A percentile compares a stretch with the other conserved stretches of the same genome.
These are phyloP conservation scores for Marasmius sp. DNA, from an alignment of 1,284 basidiomycete species.

Conservation along the genomic window DNA sequence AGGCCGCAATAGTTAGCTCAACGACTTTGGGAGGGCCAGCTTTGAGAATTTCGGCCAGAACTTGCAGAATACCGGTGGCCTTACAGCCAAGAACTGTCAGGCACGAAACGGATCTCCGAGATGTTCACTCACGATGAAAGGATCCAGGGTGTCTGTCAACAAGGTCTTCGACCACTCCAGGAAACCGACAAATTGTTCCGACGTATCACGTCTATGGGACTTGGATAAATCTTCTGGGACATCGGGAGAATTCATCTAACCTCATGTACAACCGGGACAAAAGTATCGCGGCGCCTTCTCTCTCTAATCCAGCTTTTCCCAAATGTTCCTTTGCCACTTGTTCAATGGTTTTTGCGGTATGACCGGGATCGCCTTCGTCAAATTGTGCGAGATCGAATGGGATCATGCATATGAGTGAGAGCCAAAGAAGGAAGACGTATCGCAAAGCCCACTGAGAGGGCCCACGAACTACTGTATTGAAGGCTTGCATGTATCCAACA, in stretches of 20 bases:
- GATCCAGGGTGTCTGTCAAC: constrained; percentile 36
- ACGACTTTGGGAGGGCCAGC: constrained; percentile 61
- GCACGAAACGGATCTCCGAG: no score
- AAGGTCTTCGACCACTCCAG: constrained; percentile 45
- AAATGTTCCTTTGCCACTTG: constrained; percentile 62
- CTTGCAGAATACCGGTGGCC: constrained; percentile 77
- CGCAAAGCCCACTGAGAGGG: constrained; percentile 75
- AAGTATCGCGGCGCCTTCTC: constrained; percentile 74
- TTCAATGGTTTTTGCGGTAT: constrained; percentile 59
- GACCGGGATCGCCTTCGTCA: constrained; percentile 55
- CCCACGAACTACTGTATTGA: constrained; percentile 44
- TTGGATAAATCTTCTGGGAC: constrained; percentile 10
- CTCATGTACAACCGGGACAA: constrained; percentile 79
- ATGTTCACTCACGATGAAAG: constrained; percentile 49
- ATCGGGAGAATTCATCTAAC: constrained; percentile 36
- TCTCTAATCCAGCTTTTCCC: constrained; percentile 72
- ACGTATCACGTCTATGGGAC: constrained; percentile 60
- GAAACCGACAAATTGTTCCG: constrained; percentile 49
- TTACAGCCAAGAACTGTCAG: background rate
- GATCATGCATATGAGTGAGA: constrained; percentile 91
- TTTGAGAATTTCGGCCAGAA: constrained; percentile 74
- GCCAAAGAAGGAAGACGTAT: constrained; percentile 88
- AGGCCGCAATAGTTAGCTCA: constrained; percentile 35
- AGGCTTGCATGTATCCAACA: constrained; percentile 61
- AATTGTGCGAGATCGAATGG: constrained; percentile 91